A percentile compares a stretch with the other conserved stretches of the same genome.
phyloP scores from a whole-genome alignment of 176 grass and related monocot species.

The Guadua angustifolia region DNA sequence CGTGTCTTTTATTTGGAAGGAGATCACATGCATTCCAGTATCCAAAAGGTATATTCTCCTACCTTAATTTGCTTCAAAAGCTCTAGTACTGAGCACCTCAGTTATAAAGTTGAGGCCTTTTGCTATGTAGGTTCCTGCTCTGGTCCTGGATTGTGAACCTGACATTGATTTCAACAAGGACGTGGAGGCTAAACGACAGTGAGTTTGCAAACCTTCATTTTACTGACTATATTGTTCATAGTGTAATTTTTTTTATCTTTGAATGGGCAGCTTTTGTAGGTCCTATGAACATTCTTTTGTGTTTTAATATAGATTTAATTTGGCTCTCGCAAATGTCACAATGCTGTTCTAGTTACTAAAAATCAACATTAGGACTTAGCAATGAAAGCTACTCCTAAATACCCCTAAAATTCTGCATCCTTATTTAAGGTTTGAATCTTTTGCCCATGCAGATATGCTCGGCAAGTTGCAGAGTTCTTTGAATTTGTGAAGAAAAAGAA shows the following conservation, averaged over 20 bases:
- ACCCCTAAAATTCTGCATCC: neutral
- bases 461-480: conserved; percentile 94
- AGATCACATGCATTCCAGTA: conserved; percentile 88
- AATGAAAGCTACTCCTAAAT: neutral
- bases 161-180: conserved; percentile 97
- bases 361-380: neutral
- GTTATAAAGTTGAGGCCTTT: neutral
- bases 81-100: conserved; percentile 1
- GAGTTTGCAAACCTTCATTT: conserved; percentile 42
- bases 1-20: conserved; percentile 88
- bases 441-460: conserved; percentile 64
- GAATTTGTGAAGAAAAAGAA: conserved; percentile 97
- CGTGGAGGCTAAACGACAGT: conserved; percentile 79
- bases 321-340: neutral
- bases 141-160: conserved; percentile 92
- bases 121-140: conserved; percentile 78
- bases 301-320: neutral
- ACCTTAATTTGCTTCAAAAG: neutral
- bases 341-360: neutral
- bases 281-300: neutral
- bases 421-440: neutral
- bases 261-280: neutral
- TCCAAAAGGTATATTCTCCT: conserved; percentile 72
- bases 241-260: neutral
- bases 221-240: neutral